These are phyloP conservation scores for Strobilomyces dryophilus DNA, from an alignment of 768 basidiomycete genomes.

Conservation along the genomic window DNA sequence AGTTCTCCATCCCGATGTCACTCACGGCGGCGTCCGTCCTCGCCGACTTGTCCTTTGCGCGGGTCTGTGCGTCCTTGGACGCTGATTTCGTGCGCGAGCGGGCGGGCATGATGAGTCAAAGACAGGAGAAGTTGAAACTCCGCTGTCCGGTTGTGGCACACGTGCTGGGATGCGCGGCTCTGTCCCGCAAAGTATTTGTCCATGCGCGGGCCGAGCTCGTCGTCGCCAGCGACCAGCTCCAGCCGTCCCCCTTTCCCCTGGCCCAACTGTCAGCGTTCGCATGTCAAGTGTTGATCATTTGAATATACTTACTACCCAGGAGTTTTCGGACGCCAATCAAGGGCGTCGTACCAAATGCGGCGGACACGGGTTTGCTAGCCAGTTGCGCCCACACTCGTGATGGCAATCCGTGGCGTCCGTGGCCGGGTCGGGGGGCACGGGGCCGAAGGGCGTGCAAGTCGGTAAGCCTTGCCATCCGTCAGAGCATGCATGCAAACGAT, in stretches of 20 bases:
- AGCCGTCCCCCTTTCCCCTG: no score
- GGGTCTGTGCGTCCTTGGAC: conserved; percentile 11
- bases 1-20: conserved; percentile 33
- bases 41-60: conserved; percentile 18
- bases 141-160: conserved; percentile 25
- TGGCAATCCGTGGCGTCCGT: neutral
- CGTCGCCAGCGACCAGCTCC: conserved; percentile 3
- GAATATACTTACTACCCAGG: conserved; percentile 3
- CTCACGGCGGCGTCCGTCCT: conserved; percentile 19
- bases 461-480: neutral
- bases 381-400: neutral
- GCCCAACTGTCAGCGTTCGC: conserved; percentile 7
- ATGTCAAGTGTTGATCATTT: conserved; percentile 16
- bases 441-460: neutral
- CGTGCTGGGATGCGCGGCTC: no score
- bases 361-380: conserved; percentile 2
- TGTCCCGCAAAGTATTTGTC: neutral
- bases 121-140: conserved; percentile 32
- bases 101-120: conserved; percentile 39
- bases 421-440: neutral
- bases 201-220: conserved; percentile 1
- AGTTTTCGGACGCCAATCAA: neutral
- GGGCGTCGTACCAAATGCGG: conserved; percentile 12
- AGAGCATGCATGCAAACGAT: neutral
- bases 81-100: conserved; percentile 42